phyloP scores from a whole-genome alignment of 2,329 filamentous ascomycete species.

The Macrophomina pseudophaseolina region DNA sequence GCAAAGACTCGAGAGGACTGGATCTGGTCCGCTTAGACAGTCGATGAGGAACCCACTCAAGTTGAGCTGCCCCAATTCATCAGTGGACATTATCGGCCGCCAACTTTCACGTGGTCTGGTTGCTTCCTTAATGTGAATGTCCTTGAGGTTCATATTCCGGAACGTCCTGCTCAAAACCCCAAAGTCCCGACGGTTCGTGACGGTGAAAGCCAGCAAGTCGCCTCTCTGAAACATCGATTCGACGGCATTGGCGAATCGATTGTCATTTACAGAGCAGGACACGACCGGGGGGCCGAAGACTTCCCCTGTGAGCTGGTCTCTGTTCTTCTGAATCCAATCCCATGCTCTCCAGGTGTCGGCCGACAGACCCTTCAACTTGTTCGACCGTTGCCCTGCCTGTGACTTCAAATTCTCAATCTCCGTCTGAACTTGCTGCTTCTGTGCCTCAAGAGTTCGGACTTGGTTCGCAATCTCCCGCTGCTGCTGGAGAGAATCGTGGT shows the following conservation, averaged over 20 bases:
- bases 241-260: constrained; percentile 65
- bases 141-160: constrained; percentile 65
- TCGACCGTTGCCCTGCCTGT: constrained; percentile 74
- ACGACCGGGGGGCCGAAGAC: constrained; percentile 83
- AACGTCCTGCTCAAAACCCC: constrained; percentile 58
- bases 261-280: constrained; percentile 77
- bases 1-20: constrained; percentile 88
- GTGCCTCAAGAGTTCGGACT: constrained; percentile 33
- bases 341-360: constrained; percentile 72
- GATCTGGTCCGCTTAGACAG: constrained; percentile 77
- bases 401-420: constrained; percentile 68
- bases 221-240: constrained; percentile 60
- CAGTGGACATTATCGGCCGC: constrained; percentile 57
- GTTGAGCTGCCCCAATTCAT: constrained; percentile 64
- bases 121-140: constrained; percentile 70
- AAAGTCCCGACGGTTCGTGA: constrained; percentile 77
- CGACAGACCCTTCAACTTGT: constrained; percentile 65
- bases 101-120: constrained; percentile 61
- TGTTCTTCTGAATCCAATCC: constrained; percentile 80
- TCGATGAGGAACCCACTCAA: constrained; percentile 83
- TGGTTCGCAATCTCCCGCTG: constrained; percentile 31
- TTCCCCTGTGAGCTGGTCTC: constrained; percentile 70
- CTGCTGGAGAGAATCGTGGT: constrained; percentile 20
- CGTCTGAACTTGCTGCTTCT: constrained; percentile 27
- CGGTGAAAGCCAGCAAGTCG: constrained; percentile 70